Evolutionary conservation across 495 filamentous ascomycete genomes (phyloP).

Genomic region (Penicillium psychrofluorescens): DNA sequence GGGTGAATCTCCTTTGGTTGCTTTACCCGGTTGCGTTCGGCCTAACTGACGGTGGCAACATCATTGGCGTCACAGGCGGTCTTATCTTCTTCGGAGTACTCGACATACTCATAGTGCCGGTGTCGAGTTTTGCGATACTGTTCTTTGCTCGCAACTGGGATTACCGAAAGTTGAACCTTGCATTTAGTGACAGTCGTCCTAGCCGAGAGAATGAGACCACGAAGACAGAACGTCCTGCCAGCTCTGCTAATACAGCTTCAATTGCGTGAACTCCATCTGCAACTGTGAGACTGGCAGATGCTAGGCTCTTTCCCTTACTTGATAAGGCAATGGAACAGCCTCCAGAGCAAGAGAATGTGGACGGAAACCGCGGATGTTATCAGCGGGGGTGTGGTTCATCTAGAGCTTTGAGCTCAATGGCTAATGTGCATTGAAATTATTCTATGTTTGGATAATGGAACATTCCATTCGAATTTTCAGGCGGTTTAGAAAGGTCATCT

Average conservation of each 20-base stretch:
- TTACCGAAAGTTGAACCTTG: conserved; percentile 11
- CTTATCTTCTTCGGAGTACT: conserved; percentile 65
- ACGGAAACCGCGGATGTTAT: too few species aligned
- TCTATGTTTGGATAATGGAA: too few species aligned
- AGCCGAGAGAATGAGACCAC: conserved; percentile 1
- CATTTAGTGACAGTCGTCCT: conserved; percentile 12
- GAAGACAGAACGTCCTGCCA: neutral
- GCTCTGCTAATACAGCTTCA: neutral
- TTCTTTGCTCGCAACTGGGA: conserved; percentile 38
- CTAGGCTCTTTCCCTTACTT: neutral
- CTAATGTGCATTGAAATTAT: too few species aligned
- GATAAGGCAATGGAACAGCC: too few species aligned
- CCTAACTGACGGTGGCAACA: conserved; percentile 59
- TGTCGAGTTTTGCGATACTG: conserved; percentile 47
- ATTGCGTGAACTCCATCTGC: neutral
- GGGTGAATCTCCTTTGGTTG: conserved; percentile 44
- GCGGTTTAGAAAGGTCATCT: too few species aligned
- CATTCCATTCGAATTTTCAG: too few species aligned
- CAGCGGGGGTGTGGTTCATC: too few species aligned
- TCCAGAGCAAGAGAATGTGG: too few species aligned
- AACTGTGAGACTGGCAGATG: neutral
- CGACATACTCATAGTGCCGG: conserved; percentile 53
- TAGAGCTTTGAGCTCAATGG: too few species aligned
- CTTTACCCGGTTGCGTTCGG: conserved; percentile 68
- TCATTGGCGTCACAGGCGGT: conserved; percentile 54